Base-by-base conservation (phyloP, 2,329 filamentous ascomycete genomes). In the Aureobasidium lini region DNA sequence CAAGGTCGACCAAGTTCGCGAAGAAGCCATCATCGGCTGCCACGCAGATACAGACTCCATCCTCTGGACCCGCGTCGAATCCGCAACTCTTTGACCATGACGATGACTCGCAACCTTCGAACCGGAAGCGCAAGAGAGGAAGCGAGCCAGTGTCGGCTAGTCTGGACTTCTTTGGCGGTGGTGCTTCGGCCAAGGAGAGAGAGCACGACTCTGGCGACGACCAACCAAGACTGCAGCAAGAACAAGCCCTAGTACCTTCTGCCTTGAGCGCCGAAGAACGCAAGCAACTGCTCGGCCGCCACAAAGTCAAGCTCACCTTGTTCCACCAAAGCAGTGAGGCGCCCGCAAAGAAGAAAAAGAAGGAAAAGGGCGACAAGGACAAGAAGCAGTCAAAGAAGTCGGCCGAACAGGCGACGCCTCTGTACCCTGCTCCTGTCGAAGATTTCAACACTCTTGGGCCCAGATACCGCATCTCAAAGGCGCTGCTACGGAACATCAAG, bases 241-340 rank as follows among this genome's bases (percentile, higher is more conserved):
- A 53, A 18, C 29, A 46, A 47, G 37, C 18, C 66, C 67, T 4
- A 64, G 68, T 0, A 23, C 32, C 43, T 13, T 43, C 48, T 23
- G 28, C 57, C 29, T 79, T 90, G 65, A 82, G 84, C 66, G 81
- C 88, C 66, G 85, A 87, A 60, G 84, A 92, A 69, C 86, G 89
- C 66, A 86, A 87, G 66, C 83, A 86, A 61, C 78, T 93, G 10
- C 75, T 96, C 62, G 85, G 86, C 62, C 87, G 85, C 60, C 90
- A 96, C 73, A 88, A 91, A 64, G 79, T 96, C 64, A 96, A 96
- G 72, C 82, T 95, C 40, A 89, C 88, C 0, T 77, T 95, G 50
- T 76, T 96, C n/a, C 83, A 75, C 71, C 16, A 67, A 76, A 16
- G 10, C 9, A 15, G 18, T 13, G 36, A 43, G 15, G 36, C 31